A percentile compares a stretch with the other conserved stretches of the same genome.
phyloP scores from a whole-genome alignment of 306 rosid genomes.

The Pyrus communis region DNA sequence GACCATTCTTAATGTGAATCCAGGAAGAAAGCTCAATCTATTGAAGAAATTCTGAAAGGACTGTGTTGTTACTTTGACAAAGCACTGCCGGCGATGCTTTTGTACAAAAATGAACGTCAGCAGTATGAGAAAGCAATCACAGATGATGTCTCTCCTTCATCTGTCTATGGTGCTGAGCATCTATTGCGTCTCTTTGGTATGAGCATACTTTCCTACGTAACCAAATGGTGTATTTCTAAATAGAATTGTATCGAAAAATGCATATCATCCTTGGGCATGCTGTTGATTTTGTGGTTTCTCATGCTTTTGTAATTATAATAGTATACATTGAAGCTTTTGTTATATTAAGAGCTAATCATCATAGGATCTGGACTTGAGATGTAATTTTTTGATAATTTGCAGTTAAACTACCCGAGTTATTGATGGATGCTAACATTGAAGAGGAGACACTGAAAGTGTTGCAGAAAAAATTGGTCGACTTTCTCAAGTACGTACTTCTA shows the following conservation, averaged over 20 bases:
- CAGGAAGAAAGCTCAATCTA: constrained; percentile 51
- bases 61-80: constrained; percentile 72
- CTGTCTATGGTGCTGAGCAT: constrained; percentile 90
- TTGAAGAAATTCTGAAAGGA: constrained; percentile 63
- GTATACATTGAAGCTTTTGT: background rate
- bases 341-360: background rate
- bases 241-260: background rate
- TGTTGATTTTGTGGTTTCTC: background rate
- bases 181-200: constrained; percentile 83
- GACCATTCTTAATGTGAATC: constrained; percentile 8
- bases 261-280: background rate
- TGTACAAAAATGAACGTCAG: constrained; percentile 70
- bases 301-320: background rate
- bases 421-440: constrained; percentile 58
- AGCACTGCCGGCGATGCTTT: constrained; percentile 67
- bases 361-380: constrained; percentile 6
- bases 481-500: constrained; percentile 56
- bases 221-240: background rate
- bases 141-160: constrained; percentile 45
- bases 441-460: constrained; percentile 53
- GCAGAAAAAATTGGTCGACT: constrained; percentile 47
- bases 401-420: constrained; percentile 83
- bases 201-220: constrained; percentile 5
- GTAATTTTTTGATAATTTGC: constrained; percentile 22
- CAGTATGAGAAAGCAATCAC: constrained; percentile 60